Evolutionary conservation across 495 filamentous ascomycete genomes (phyloP).

Genomic region (Parmelia sp.): DNA sequence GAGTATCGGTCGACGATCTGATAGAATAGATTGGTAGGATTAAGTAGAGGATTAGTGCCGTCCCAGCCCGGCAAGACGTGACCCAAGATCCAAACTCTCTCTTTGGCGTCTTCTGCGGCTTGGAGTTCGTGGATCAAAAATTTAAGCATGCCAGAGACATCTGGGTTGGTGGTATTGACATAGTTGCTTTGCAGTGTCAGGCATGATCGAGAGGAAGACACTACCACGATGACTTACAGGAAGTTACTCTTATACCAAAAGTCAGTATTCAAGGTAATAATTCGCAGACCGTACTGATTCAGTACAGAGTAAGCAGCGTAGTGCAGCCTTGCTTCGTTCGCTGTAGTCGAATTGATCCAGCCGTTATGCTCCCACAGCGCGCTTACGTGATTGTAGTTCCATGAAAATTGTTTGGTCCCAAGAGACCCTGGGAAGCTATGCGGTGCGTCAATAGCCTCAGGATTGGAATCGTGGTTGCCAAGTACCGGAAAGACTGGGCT

Average conservation of each 20-base stretch:
- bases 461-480: conserved; percentile 52
- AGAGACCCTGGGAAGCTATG: conserved; percentile 47
- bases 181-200: conserved; percentile 29
- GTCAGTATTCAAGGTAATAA: conserved; percentile 50
- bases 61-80: conserved; percentile 50
- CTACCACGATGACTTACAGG: conserved; percentile 13
- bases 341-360: conserved; percentile 41
- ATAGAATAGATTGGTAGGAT: conserved; percentile 49
- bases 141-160: conserved; percentile 44
- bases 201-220: not conserved
- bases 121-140: conserved; percentile 49
- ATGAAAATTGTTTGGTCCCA: conserved; percentile 49
- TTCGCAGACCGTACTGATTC: conserved; percentile 42
- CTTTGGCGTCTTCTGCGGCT: conserved; percentile 43
- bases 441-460: conserved; percentile 44
- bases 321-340: conserved; percentile 40
- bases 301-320: conserved; percentile 48
- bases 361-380: conserved; percentile 46
- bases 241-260: conserved; percentile 33
- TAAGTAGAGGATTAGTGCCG: conserved; percentile 43
- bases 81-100: conserved; percentile 52
- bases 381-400: conserved; percentile 51
- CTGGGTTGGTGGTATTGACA: conserved; percentile 43
- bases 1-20: conserved; percentile 53
- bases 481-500: conserved; percentile 50